A percentile compares a stretch with the other conserved stretches of the same genome.
Evolutionary conservation across 176 grass and related monocot species (phyloP).

Genomic region (Dendrocalamus sinicus): DNA sequence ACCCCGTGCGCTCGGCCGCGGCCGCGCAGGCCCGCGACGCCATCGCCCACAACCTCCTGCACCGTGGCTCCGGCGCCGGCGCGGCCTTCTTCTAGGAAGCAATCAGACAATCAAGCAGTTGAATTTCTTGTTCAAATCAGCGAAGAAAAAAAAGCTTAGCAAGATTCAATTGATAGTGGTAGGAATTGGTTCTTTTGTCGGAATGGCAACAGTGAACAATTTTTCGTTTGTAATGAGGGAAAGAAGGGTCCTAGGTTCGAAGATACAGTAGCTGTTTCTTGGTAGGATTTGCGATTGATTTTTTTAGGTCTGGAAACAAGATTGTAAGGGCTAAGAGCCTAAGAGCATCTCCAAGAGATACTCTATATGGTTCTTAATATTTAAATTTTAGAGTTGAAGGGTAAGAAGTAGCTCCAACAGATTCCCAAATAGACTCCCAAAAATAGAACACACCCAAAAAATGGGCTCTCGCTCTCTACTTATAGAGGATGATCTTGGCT

Average conservation of each 20-base stretch:
- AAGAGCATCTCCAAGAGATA: too few species aligned
- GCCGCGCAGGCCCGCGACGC: constrained; percentile 54
- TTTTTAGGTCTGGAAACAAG: constrained; percentile 9
- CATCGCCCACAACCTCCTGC: constrained; percentile 80
- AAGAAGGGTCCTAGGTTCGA: constrained; percentile 9
- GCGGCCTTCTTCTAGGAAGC: constrained; percentile 33
- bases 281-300: constrained; percentile 31
- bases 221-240: constrained; percentile 23
- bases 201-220: constrained; percentile 26
- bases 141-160: background rate
- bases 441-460: too few species aligned
- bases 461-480: too few species aligned
- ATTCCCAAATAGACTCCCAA: too few species aligned
- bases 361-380: too few species aligned
- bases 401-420: too few species aligned
- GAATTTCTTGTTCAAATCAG: background rate
- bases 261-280: constrained; percentile 34
- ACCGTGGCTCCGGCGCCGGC: constrained; percentile 32
- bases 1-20: constrained; percentile 54
- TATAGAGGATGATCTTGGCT: too few species aligned
- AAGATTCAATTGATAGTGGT: constrained; percentile 4
- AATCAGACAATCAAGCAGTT: background rate
- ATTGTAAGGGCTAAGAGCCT: background rate
- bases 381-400: too few species aligned
- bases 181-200: constrained; percentile 11